Conservation (phyloP, 495 filamentous ascomycete genomes). For the Talaromyces trachyspermus region DNA sequence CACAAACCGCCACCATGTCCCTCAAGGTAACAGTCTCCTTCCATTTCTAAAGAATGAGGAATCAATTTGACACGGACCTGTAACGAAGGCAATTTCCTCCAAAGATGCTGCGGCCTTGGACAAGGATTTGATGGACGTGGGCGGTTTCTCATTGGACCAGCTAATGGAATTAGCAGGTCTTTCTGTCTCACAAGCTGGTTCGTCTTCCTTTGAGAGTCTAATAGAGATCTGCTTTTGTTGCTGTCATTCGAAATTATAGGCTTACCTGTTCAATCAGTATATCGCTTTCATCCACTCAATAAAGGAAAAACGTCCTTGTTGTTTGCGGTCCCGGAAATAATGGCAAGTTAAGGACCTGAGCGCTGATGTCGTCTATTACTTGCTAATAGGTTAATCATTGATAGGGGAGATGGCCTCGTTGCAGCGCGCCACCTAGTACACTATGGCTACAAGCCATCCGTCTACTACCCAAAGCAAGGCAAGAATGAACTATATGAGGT, state of each 20-base stretch:
- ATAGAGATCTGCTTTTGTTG: background rate
- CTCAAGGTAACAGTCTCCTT: constrained; percentile 3
- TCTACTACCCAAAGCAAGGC: constrained; percentile 88
- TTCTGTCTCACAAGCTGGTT: constrained; percentile 90
- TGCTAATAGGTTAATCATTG: too few relatives aligned
- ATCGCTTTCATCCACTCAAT: constrained; percentile 69
- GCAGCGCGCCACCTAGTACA: constrained; percentile 91
- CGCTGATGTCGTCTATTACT: too few relatives aligned
- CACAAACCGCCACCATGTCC: constrained; percentile 1
- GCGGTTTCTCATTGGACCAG: constrained; percentile 91
- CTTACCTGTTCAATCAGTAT: constrained; percentile 38
- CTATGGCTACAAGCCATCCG: constrained; percentile 81
- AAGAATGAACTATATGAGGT: constrained; percentile 88
- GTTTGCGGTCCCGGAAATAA: constrained; percentile 95
- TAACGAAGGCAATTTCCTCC: constrained; percentile 83
- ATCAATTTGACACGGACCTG: background rate
- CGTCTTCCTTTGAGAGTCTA: background rate
- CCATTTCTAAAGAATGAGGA: background rate
- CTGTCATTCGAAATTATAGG: background rate
- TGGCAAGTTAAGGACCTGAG: constrained; percentile 54
- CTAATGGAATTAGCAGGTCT: constrained; percentile 95
- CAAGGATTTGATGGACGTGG: constrained; percentile 86
- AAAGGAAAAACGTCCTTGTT: constrained; percentile 72
- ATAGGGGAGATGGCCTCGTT: constrained; percentile 92
- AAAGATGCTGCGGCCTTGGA: constrained; percentile 85